Evolutionary conservation across 169 alveolate genomes (phyloP).

Genomic region (Eimeria zaria): DNA sequence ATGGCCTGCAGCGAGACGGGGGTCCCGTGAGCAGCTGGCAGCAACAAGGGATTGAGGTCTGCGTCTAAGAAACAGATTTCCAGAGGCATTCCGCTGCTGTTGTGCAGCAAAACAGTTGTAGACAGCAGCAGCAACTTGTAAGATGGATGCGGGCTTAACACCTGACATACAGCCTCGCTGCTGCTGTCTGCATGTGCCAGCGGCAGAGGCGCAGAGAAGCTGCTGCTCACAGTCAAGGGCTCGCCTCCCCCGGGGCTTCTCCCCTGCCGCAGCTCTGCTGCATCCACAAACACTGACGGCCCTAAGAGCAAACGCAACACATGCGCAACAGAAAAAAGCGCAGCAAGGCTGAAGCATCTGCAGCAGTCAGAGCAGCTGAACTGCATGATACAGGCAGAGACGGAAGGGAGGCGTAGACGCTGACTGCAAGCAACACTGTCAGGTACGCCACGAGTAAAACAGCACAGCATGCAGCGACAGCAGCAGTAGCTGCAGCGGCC

Average conservation of each 20-base stretch:
- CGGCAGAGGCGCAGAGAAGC: constrained; percentile 64
- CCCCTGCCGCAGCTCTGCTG: neutral
- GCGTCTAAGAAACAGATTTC: constrained; percentile 90
- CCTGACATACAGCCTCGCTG: constrained; percentile 89
- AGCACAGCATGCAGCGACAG: no score
- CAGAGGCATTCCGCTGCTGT: constrained; percentile 93
- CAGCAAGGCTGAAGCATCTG: neutral
- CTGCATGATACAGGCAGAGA: neutral
- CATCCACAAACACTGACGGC: constrained; percentile 40
- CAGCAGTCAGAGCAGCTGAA: neutral
- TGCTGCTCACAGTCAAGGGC: constrained; percentile 17
- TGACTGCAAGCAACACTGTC: neutral
- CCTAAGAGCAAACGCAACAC: neutral
- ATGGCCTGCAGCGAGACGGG: constrained; percentile 50
- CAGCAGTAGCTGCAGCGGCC: neutral
- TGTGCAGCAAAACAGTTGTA: constrained; percentile 90
- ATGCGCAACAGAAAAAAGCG: neutral
- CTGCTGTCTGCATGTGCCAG: constrained; percentile 14
- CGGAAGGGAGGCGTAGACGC: neutral
- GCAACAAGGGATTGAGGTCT: constrained; percentile 86
- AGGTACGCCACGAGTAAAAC: no score
- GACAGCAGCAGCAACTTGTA: constrained; percentile 92
- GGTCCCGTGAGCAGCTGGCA: constrained; percentile 85
- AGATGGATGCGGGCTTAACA: constrained; percentile 92
- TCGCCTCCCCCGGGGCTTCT: constrained; percentile 21